Conservation (phyloP, 805 yeast genomes). For the Schwanniomyces polymorphus region DNA sequence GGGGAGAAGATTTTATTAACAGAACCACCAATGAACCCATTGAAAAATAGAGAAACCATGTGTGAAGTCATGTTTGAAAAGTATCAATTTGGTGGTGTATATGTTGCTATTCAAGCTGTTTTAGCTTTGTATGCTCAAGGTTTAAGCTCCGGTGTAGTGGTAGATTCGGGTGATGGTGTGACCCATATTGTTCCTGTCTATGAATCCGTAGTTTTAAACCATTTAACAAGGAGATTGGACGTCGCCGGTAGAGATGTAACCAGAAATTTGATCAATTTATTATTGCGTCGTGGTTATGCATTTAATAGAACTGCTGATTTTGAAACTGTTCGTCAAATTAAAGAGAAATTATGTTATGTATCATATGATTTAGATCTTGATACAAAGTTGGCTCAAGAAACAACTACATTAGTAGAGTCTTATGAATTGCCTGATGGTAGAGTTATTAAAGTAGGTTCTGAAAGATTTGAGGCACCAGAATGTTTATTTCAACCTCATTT, state of each 20-base stretch:
- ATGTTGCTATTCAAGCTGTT: conserved; percentile 97
- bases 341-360: conserved; percentile 93
- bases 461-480: conserved; percentile 95
- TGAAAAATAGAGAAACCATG: conserved; percentile 87
- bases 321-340: conserved; percentile 96
- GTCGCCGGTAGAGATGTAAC: conserved; percentile 99
- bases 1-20: conserved; percentile 85
- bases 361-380: conserved; percentile 93
- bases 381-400: conserved; percentile 82
- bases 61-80: conserved; percentile 91
- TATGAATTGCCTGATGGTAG: conserved; percentile 98
- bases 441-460: conserved; percentile 89
- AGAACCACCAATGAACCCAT: conserved; percentile 98
- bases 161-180: conserved; percentile 98
- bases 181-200: conserved; percentile 98
- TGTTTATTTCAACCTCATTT: conserved; percentile 94
- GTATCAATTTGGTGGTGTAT: conserved; percentile 87
- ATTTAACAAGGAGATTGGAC: conserved; percentile 86
- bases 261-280: conserved; percentile 85
- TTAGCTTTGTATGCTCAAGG: conserved; percentile 97
- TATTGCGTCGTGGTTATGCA: conserved; percentile 95
- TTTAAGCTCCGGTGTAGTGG: conserved; percentile 94
- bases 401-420: conserved; percentile 89
- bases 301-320: conserved; percentile 98
- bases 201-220: conserved; percentile 94